Conservation (phyloP, 129 eudicot species). For the Cynara cardunculus region DNA sequence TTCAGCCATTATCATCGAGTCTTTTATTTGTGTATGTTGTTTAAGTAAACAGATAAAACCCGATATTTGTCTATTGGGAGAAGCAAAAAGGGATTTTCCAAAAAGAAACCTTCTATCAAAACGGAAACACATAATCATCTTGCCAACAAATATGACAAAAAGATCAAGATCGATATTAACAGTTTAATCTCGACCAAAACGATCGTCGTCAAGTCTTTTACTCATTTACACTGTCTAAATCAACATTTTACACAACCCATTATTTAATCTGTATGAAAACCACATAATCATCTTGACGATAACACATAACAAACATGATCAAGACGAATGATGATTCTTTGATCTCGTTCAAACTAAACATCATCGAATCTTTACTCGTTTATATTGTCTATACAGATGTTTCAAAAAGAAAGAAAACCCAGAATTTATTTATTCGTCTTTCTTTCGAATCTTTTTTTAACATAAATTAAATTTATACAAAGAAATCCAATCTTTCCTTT, state of each 20-base stretch:
- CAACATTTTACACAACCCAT: not conserved
- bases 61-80: not conserved
- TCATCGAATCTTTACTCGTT: not conserved
- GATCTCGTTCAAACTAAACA: not conserved
- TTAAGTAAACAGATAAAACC: not conserved
- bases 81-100: not conserved
- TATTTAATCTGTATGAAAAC: not conserved
- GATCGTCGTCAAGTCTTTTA: not conserved
- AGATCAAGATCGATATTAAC: not conserved
- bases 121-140: slow-evolving; percentile 4
- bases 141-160: not conserved
- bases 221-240: not conserved
- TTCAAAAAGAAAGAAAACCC: not conserved
- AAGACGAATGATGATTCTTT: not conserved
- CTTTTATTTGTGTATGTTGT: not conserved
- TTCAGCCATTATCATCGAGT: no score
- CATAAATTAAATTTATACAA: not conserved
- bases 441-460: slow-evolving; percentile 25
- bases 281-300: not conserved
- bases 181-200: not conserved
- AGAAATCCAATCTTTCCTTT: slow-evolving; percentile 14
- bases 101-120: not conserved
- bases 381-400: not conserved
- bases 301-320: not conserved
- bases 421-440: slow-evolving; percentile 8